Conservation (phyloP, 1,139 yeast genomes). For the Taphrina communis region DNA sequence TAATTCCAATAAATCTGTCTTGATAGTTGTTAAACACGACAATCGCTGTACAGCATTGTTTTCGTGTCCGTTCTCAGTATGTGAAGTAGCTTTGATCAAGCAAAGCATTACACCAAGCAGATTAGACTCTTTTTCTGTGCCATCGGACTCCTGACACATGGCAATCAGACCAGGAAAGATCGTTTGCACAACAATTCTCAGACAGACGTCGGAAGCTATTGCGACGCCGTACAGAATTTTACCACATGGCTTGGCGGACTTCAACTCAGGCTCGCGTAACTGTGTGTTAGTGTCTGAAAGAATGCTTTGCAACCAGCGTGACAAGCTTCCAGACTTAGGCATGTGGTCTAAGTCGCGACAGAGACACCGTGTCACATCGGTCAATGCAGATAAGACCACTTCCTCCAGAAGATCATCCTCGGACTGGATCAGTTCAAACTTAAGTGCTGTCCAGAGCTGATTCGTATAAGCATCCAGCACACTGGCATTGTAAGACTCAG, state of each 20-base stretch:
- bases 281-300: constrained; percentile 65
- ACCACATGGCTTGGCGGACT: constrained; percentile 66
- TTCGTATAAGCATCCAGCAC: constrained; percentile 65
- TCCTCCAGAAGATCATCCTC: constrained; percentile 56
- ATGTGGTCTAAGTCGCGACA: constrained; percentile 53
- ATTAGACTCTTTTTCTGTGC: constrained; percentile 64
- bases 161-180: constrained; percentile 54
- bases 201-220: constrained; percentile 55
- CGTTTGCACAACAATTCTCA: constrained; percentile 57
- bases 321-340: constrained; percentile 44
- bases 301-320: constrained; percentile 51
- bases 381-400: constrained; percentile 60
- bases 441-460: constrained; percentile 83
- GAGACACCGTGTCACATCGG: constrained; percentile 53
- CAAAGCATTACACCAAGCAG: constrained; percentile 61
- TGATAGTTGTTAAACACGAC: constrained; percentile 68
- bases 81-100: constrained; percentile 56
- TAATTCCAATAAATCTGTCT: constrained; percentile 49
- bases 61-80: background rate
- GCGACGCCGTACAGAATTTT: constrained; percentile 66
- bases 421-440: constrained; percentile 79
- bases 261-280: constrained; percentile 59
- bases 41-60: constrained; percentile 46
- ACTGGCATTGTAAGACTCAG: constrained; percentile 59
- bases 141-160: constrained; percentile 50